phyloP scores from a whole-genome alignment of 257 asterid genomes.

The Fraxinus excelsior region DNA sequence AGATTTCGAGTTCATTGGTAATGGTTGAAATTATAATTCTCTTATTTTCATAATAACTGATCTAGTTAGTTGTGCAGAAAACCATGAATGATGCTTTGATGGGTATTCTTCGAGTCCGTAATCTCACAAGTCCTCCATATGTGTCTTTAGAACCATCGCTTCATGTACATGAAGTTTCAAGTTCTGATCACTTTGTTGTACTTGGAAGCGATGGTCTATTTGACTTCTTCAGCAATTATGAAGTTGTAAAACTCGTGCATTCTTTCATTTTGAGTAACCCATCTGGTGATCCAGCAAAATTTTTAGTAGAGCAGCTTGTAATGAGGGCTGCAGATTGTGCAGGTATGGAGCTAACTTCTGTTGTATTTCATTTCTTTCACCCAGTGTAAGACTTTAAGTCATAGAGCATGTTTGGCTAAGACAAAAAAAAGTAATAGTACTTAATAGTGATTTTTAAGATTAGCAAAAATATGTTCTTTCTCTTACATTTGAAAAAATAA shows the following conservation, averaged over 20 bases:
- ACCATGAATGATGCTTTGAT: constrained; percentile 89
- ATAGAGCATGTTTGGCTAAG: background rate
- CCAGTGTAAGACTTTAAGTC: background rate
- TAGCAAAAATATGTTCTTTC: background rate
- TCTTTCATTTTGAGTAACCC: constrained; percentile 56
- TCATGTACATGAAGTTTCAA: constrained; percentile 65
- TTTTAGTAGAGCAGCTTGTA: constrained; percentile 82
- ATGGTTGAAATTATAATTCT: background rate
- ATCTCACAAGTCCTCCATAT: constrained; percentile 91
- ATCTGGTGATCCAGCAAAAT: constrained; percentile 92
- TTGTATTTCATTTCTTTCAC: background rate
- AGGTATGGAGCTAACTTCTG: constrained; percentile 41
- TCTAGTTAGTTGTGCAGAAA: constrained; percentile 50
- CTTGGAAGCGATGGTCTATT: constrained; percentile 95
- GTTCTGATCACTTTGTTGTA: constrained; percentile 73
- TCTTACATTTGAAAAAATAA: background rate
- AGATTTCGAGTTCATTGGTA: background rate
- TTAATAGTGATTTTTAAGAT: background rate
- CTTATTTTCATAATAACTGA: background rate
- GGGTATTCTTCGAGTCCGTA: constrained; percentile 88
- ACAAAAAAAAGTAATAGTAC: background rate
- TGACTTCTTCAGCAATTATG: constrained; percentile 90
- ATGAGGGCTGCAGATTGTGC: constrained; percentile 93
- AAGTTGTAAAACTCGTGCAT: constrained; percentile 72
- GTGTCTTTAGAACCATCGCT: constrained; percentile 73